A percentile compares a stretch with the other conserved stretches of the same genome.
Conservation (phyloP, 345 rosid species). For the Boechera stricta region DNA sequence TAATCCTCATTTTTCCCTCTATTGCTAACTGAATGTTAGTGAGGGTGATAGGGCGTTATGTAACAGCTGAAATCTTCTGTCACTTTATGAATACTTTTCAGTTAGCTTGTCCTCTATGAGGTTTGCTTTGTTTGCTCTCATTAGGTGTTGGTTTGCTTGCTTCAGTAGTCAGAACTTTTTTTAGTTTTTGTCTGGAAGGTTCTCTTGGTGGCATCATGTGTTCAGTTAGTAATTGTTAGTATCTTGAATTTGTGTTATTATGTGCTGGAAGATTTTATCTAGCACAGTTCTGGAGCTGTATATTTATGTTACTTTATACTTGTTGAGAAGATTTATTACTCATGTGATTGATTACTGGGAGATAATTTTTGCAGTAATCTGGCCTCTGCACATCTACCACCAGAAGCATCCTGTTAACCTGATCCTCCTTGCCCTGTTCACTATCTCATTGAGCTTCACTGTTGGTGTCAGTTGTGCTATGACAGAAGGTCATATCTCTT, state of each 20-base stretch:
- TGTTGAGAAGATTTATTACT: neutral
- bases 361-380: slow-evolving; percentile 65
- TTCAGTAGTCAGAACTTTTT: neutral
- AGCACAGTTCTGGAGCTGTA: neutral
- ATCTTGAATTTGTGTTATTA: neutral
- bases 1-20: neutral
- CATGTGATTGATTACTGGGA: neutral
- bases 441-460: slow-evolving; percentile 77
- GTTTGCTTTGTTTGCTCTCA: neutral
- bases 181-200: neutral
- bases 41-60: too few relatives aligned
- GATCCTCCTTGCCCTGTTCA: slow-evolving; percentile 83
- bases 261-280: neutral
- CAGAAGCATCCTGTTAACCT: slow-evolving; percentile 93
- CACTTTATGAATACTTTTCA: neutral
- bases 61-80: neutral
- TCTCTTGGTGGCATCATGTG: slow-evolving; percentile 12
- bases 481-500: slow-evolving; percentile 67
- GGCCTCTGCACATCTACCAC: slow-evolving; percentile 91
- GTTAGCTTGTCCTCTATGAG: neutral
- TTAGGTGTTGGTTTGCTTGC: slow-evolving; percentile 7
- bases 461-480: slow-evolving; percentile 92
- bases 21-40: too few relatives aligned
- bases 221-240: neutral
- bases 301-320: neutral